A percentile compares a stretch with the other conserved stretches of the same genome.
These are phyloP conservation scores for Plantago major DNA, from an alignment of 257 asterid genomes.

Conservation along the genomic window DNA sequence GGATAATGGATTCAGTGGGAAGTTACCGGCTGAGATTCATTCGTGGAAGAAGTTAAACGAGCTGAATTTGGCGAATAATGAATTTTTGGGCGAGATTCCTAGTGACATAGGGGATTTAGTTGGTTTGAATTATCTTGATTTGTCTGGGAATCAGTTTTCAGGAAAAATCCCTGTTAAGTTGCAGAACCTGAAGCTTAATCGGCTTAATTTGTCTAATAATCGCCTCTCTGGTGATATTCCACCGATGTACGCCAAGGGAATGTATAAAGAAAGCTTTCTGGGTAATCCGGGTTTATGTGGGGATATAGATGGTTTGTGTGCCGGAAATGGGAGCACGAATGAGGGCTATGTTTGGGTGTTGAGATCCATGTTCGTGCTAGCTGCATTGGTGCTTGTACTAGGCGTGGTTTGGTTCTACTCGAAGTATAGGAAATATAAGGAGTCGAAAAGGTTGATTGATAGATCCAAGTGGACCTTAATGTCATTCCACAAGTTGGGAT, in stretches of 20 bases:
- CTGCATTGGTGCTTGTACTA: constrained; percentile 55
- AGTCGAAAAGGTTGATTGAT: constrained; percentile 43
- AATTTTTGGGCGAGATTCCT: constrained; percentile 70
- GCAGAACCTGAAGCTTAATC: constrained; percentile 89
- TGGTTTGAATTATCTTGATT: constrained; percentile 84
- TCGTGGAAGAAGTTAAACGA: constrained; percentile 81
- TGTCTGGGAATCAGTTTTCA: constrained; percentile 66
- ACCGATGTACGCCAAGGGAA: constrained; percentile 64
- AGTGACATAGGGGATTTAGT: constrained; percentile 68
- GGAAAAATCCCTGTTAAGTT: constrained; percentile 66
- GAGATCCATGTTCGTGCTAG: constrained; percentile 51
- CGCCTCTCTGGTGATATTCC: constrained; percentile 83
- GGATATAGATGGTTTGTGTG: constrained; percentile 69
- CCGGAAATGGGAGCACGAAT: constrained; percentile 38
- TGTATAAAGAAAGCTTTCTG: constrained; percentile 72
- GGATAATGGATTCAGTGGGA: constrained; percentile 59
- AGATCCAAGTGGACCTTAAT: constrained; percentile 88
- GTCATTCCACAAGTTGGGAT: constrained; percentile 89
- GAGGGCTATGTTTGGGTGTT: constrained; percentile 57
- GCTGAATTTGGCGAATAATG: constrained; percentile 73
- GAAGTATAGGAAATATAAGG: constrained; percentile 48
- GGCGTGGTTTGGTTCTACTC: constrained; percentile 68
- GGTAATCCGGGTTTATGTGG: constrained; percentile 90
- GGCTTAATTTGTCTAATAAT: constrained; percentile 72
- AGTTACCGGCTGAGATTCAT: constrained; percentile 59